Evolutionary conservation across 2,329 filamentous ascomycete genomes (phyloP).

Genomic region (Lasiodiplodia gonubiensis): DNA sequence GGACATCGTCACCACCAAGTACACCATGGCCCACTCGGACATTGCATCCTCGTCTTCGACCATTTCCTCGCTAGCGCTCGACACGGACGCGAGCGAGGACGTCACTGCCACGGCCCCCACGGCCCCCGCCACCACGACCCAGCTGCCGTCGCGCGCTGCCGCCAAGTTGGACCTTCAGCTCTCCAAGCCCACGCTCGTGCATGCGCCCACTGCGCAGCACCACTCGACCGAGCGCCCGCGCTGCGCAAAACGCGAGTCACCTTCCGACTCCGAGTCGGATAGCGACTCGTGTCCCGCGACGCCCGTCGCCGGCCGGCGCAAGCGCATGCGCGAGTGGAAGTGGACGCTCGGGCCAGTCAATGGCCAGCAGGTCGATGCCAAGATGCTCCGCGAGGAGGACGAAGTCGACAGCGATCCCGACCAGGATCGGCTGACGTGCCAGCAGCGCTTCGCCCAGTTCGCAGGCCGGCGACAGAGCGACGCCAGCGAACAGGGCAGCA

Average conservation of each 20-base stretch:
- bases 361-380: constrained; percentile 19
- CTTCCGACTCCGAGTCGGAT: constrained; percentile 47
- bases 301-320: constrained; percentile 59
- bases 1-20: constrained; percentile 62
- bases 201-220: constrained; percentile 1
- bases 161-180: constrained; percentile 13
- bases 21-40: constrained; percentile 63
- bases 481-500: constrained; percentile 22
- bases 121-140: not conserved
- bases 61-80: constrained; percentile 40
- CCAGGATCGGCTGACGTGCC: constrained; percentile 16
- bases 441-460: constrained; percentile 15
- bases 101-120: not conserved
- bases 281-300: constrained; percentile 57
- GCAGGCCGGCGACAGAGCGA: constrained; percentile 11
- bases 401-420: constrained; percentile 22
- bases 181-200: not conserved
- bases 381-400: constrained; percentile 14
- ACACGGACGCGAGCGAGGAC: constrained; percentile 31
- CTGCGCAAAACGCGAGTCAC: constrained; percentile 53
- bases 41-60: constrained; percentile 51
- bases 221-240: constrained; percentile 33
- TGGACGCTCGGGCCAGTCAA: constrained; percentile 61
- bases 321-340: constrained; percentile 61
- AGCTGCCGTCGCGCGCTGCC: constrained; percentile 21